Percentiles rank a stretch among this genome's conserved stretches.
Conservation (phyloP, 1,139 yeast species). For the Suhomyces wounanorum region DNA sequence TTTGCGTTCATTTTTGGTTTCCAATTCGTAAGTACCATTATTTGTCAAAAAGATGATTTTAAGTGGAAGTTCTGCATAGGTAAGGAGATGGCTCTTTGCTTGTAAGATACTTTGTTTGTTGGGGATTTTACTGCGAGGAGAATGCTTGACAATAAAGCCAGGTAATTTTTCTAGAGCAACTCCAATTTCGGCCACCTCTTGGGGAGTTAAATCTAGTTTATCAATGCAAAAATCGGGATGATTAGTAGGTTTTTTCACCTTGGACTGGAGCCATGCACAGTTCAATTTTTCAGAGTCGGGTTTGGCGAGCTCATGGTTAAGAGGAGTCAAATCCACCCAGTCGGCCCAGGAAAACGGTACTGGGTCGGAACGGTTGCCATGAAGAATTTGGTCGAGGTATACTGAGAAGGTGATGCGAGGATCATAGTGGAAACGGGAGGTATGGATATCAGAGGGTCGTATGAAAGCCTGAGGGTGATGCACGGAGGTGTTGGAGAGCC, state of each 20-base stretch:
- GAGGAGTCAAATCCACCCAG: slow-evolving; percentile 29
- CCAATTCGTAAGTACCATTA: slow-evolving; percentile 22
- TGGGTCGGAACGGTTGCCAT: slow-evolving; percentile 16
- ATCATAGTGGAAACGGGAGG: slow-evolving; percentile 24
- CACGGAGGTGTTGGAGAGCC: slow-evolving; percentile 14
- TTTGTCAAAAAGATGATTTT: slow-evolving; percentile 21
- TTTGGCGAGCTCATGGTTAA: slow-evolving; percentile 20
- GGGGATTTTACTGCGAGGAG: slow-evolving; percentile 35
- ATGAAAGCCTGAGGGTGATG: neutral
- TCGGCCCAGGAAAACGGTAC: slow-evolving; percentile 35
- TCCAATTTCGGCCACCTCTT: slow-evolving; percentile 17
- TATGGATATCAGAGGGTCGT: slow-evolving; percentile 18
- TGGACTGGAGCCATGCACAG: slow-evolving; percentile 29
- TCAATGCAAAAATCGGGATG: slow-evolving; percentile 23
- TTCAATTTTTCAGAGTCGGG: slow-evolving; percentile 14
- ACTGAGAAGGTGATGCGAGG: slow-evolving; percentile 30
- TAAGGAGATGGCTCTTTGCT: slow-evolving; percentile 27
- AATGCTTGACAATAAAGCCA: slow-evolving; percentile 28
- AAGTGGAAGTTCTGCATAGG: slow-evolving; percentile 22
- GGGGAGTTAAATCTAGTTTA: slow-evolving; percentile 17
- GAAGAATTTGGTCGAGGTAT: slow-evolving; percentile 22
- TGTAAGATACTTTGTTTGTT: slow-evolving; percentile 31
- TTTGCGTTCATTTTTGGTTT: slow-evolving; percentile 19
- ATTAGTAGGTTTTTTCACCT: slow-evolving; percentile 28
- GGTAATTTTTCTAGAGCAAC: slow-evolving; percentile 22